phyloP scores from a whole-genome alignment of 345 rosid species.

The Chamaenerion angustifolium region DNA sequence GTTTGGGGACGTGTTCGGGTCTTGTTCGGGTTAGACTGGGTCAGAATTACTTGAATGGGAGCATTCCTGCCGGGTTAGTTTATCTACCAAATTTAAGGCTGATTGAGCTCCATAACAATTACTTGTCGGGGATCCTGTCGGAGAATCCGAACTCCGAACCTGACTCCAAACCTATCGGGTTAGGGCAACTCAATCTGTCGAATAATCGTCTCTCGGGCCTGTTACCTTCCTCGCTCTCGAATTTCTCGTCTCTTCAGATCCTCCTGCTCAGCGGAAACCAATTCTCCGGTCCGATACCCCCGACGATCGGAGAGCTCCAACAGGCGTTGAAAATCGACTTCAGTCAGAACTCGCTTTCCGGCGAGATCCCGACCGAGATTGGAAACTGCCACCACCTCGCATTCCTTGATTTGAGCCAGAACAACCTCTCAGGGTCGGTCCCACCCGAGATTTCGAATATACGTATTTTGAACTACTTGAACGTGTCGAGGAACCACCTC shows the following conservation, averaged over 20 bases:
- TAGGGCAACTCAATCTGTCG: slow-evolving; percentile 56
- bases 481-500: slow-evolving; percentile 68
- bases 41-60: slow-evolving; percentile 64
- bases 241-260: slow-evolving; percentile 55
- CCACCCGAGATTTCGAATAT: slow-evolving; percentile 40
- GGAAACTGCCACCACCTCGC: slow-evolving; percentile 38
- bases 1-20: slow-evolving; percentile 53
- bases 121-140: slow-evolving; percentile 37
- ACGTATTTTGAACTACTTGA: slow-evolving; percentile 57
- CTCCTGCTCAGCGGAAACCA: slow-evolving; percentile 50
- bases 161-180: slow-evolving; percentile 16
- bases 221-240: slow-evolving; percentile 50
- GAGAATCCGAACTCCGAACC: slow-evolving; percentile 16
- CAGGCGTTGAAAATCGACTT: slow-evolving; percentile 44
- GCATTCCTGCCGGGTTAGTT: slow-evolving; percentile 56
- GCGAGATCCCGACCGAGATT: slow-evolving; percentile 49
- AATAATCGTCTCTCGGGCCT: slow-evolving; percentile 61
- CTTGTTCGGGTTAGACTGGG: slow-evolving; percentile 59
- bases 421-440: slow-evolving; percentile 47
- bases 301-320: slow-evolving; percentile 44
- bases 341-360: slow-evolving; percentile 66
- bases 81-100: slow-evolving; percentile 51
- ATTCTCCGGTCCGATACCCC: slow-evolving; percentile 56
- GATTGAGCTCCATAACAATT: slow-evolving; percentile 72
- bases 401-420: slow-evolving; percentile 54